A percentile compares a stretch with the other conserved stretches of the same genome.
phyloP scores from a whole-genome alignment of 441 rosid species.

The Cnidoscolus chayamansa region DNA sequence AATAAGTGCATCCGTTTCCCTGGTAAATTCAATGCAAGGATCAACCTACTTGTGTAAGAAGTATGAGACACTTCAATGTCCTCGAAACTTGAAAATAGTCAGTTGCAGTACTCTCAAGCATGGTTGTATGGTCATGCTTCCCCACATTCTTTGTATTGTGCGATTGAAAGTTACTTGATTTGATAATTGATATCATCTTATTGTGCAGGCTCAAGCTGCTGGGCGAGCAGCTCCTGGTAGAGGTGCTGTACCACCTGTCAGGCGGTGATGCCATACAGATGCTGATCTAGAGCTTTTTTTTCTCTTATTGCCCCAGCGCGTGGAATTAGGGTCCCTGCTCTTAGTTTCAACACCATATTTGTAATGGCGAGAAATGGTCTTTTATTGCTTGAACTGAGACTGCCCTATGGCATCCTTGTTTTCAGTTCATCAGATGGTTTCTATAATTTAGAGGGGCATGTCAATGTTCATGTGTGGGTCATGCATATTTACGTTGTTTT shows the following conservation, averaged over 20 bases:
- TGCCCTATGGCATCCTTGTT: conserved; percentile 5
- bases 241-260: conserved; percentile 71
- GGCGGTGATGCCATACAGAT: conserved; percentile 41
- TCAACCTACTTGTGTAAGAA: too few relatives aligned
- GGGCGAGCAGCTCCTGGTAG: conserved; percentile 76
- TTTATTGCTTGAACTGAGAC: not conserved
- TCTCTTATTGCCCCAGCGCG: conserved; percentile 10
- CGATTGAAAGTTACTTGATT: conserved; percentile 15
- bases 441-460: not conserved
- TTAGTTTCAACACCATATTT: conserved; percentile 9
- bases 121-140: too few relatives aligned
- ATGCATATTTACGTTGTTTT: not conserved
- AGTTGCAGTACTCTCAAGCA: too few relatives aligned
- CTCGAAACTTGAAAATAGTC: too few relatives aligned
- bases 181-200: not conserved
- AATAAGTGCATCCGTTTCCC: too few relatives aligned
- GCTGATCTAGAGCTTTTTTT: conserved; percentile 4
- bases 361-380: not conserved
- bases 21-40: too few relatives aligned
- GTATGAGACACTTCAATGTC: too few relatives aligned
- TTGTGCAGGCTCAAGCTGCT: conserved; percentile 62
- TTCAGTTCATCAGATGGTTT: not conserved
- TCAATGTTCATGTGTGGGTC: not conserved
- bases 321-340: conserved; percentile 17
- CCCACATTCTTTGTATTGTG: not conserved